Evolutionary conservation across 306 rosid species (phyloP).

Genomic region (Corylus avellana): DNA sequence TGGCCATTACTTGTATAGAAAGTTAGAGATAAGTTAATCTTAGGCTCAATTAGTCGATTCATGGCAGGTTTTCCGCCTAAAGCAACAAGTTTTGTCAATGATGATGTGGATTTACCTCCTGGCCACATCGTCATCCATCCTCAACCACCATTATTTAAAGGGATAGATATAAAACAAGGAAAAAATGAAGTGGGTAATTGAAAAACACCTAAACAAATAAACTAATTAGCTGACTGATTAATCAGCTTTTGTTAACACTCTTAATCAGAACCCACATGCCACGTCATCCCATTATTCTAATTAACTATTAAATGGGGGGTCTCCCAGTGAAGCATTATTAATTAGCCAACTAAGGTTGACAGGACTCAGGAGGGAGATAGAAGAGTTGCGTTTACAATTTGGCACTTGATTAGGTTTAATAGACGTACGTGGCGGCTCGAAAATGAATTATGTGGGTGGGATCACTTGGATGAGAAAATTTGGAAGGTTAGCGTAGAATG

Average conservation of each 20-base stretch:
- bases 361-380: neutral
- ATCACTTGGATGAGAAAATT: conserved; percentile 19
- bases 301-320: neutral
- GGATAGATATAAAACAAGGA: neutral
- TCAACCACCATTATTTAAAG: neutral
- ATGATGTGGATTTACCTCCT: no score
- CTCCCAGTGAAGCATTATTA: neutral
- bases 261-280: neutral
- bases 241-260: neutral
- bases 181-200: neutral
- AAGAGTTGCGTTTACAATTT: neutral
- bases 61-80: neutral
- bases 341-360: conserved; percentile 15
- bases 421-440: conserved; percentile 41
- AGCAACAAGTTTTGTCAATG: no score
- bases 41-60: neutral
- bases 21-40: neutral
- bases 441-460: neutral
- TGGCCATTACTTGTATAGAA: neutral
- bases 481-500: neutral
- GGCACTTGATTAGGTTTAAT: conserved; percentile 8
- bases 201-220: neutral
- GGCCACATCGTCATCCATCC: no score
- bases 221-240: neutral
- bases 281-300: neutral